Percentiles rank a stretch among this genome's conserved stretches.
Evolutionary conservation across 75 land plant species (phyloP).

Genomic region (Cupressus sempervirens): DNA sequence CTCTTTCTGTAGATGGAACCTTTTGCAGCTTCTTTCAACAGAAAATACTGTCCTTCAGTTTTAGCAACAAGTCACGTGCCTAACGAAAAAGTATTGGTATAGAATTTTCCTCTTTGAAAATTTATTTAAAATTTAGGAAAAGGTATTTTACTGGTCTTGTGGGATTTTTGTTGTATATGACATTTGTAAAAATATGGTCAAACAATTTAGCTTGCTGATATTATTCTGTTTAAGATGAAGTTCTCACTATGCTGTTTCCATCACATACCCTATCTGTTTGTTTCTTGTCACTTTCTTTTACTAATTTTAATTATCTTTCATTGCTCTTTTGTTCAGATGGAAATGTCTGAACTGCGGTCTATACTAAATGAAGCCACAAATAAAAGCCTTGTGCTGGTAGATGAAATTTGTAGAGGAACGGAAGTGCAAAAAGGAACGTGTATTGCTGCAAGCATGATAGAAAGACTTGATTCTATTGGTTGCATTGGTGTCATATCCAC

Average conservation of each 20-base stretch:
- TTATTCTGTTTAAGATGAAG: background rate
- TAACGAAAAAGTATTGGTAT: background rate
- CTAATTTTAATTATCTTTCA: background rate
- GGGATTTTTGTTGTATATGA: background rate
- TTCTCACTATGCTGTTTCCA: background rate
- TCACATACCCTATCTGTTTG: background rate
- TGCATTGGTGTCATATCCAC: conserved; percentile 93
- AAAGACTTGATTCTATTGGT: conserved; percentile 68
- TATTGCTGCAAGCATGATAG: conserved; percentile 89
- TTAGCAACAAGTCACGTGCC: background rate
- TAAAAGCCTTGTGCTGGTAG: conserved; percentile 77
- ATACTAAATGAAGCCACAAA: conserved; percentile 47
- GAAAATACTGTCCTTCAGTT: background rate
- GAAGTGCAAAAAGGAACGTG: conserved; percentile 95
- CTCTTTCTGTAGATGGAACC: background rate
- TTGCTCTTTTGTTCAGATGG: conserved; percentile 45
- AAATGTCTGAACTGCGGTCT: conserved; percentile 90
- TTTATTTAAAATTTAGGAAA: background rate
- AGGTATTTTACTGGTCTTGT: background rate
- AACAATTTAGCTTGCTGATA: background rate
- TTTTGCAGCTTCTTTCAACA: background rate
- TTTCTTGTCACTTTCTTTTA: background rate
- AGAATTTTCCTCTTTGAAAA: background rate
- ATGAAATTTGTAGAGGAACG: conserved; percentile 95
- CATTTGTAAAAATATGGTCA: background rate